Base-by-base conservation (phyloP, 495 filamentous ascomycete species). In the Umbilicaria muhlenbergii region DNA sequence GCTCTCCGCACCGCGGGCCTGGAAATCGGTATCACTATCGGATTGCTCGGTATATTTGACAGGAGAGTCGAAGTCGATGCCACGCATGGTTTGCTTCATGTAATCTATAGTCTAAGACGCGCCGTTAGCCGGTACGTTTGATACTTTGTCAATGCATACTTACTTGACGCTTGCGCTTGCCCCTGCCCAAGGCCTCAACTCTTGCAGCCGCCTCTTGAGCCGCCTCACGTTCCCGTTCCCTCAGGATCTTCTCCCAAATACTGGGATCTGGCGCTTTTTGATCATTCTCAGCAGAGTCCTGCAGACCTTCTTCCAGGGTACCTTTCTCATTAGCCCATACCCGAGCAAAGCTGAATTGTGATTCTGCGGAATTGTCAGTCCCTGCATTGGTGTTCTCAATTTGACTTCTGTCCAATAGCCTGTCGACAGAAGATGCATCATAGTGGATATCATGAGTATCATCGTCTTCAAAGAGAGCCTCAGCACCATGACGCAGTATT, bases 241-340 rank as follows among this genome's bases (percentile, higher is more conserved):
- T 70, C 14, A 98, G 67, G 37, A 98, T 91, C 46, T 78, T 76
- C 19, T 92, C 86, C 91, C 91, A 98, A 2, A 91, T 72, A 16
- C 71, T 73, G n/a, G 67, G 58, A 55, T 77, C 77, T 1, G 66
- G 60, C 1, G 60, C 49, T 0, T 44, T 36, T 3, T 58, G 41
- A 7, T 58, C 50, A 11, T 73, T 66, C 2, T 67, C 65, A 32
- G 77, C 72, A 1, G 63, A 50, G 15, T 77, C 71, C 28, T 74
- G 54, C 11, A 82, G 52, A 3, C 72, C 64, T 12, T 79, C 80
- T 14, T 75, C 74, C 0, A 84, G 56, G n/a, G 70, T 59, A 5
- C 64, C 69, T 44, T 76, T 71, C 13, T 93, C 81, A 54, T 92
- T 92, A 11, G 78, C 83, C 91, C 91, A 98, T 3, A 98, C 81